phyloP scores from a whole-genome alignment of 345 rosid species.

The Firmiana major region DNA sequence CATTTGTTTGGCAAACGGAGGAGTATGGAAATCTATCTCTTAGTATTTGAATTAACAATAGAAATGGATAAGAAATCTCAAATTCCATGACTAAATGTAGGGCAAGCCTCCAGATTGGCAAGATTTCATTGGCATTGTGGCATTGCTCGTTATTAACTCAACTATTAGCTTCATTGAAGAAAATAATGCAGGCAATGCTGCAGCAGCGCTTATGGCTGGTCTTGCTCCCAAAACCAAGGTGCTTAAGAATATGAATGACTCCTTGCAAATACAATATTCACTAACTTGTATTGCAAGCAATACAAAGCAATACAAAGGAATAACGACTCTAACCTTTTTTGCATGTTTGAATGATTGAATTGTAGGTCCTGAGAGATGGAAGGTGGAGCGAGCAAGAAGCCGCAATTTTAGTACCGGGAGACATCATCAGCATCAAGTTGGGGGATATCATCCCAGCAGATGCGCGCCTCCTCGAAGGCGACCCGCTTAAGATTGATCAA shows the following conservation, averaged over 20 bases:
- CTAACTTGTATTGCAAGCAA: no score
- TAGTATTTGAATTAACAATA: neutral
- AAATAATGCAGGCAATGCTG: slow-evolving; percentile 72
- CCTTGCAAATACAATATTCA: neutral
- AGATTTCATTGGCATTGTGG: slow-evolving; percentile 55
- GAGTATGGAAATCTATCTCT: neutral
- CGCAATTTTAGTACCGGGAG: slow-evolving; percentile 60
- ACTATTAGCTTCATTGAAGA: slow-evolving; percentile 66
- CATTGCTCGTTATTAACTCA: slow-evolving; percentile 54
- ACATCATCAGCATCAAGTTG: slow-evolving; percentile 56
- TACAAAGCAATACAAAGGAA: no score
- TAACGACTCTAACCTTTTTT: neutral
- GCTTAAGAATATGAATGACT: neutral
- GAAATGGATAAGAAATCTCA: neutral
- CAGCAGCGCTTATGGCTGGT: slow-evolving; percentile 48
- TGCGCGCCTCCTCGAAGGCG: slow-evolving; percentile 69
- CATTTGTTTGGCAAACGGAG: slow-evolving; percentile 64
- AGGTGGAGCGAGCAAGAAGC: slow-evolving; percentile 65
- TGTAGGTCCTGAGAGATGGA: slow-evolving; percentile 56
- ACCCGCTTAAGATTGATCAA: slow-evolving; percentile 64
- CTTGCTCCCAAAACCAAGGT: slow-evolving; percentile 49
- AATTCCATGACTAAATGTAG: neutral
- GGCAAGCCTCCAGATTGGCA: slow-evolving; percentile 73
- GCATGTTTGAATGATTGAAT: slow-evolving; percentile 3
- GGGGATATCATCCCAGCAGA: slow-evolving; percentile 73